Conservation (phyloP, 192 early-diverging fungal species). For the Paraglomus brasilianum region DNA sequence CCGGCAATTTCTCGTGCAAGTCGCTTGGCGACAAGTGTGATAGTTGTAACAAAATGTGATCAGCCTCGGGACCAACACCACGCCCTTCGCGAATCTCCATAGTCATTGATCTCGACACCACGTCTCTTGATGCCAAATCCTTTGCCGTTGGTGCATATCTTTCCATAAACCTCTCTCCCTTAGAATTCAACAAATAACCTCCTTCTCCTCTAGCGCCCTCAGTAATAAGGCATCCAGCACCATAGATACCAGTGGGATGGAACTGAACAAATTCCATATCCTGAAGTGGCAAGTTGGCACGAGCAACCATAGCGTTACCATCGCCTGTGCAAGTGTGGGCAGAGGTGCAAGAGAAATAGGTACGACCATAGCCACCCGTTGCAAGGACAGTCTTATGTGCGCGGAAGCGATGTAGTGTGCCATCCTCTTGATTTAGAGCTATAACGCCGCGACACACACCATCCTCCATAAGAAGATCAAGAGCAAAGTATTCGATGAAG, state of each 20-base stretch:
- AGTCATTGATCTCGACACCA: slow-evolving; percentile 98
- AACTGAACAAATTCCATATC: slow-evolving; percentile 99
- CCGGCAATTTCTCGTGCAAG: slow-evolving; percentile 89
- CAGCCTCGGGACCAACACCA: slow-evolving; percentile 93
- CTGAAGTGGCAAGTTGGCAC: slow-evolving; percentile 94
- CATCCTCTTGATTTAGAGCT: slow-evolving; percentile 97
- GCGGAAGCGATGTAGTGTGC: slow-evolving; percentile 95
- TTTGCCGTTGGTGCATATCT: slow-evolving; percentile 98
- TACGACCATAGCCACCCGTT: slow-evolving; percentile 99
- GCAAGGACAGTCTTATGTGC: slow-evolving; percentile 97
- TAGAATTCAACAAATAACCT: slow-evolving; percentile 92
- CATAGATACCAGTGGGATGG: slow-evolving; percentile 99
- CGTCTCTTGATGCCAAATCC: slow-evolving; percentile 98
- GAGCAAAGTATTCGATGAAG: slow-evolving; percentile 99
- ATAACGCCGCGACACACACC: slow-evolving; percentile 95
- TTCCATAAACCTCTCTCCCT: slow-evolving; percentile 99
- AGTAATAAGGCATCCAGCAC: slow-evolving; percentile 96
- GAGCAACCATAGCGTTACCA: slow-evolving; percentile 98
- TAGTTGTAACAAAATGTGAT: slow-evolving; percentile 96
- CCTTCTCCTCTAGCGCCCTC: slow-evolving; percentile 97
- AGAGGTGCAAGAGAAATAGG: slow-evolving; percentile 97
- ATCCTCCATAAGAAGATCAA: slow-evolving; percentile 99
- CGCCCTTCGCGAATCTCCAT: slow-evolving; percentile 97
- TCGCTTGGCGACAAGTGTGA: slow-evolving; percentile 91
- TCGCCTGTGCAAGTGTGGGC: slow-evolving; percentile 99